Conservation (phyloP, 2,329 filamentous ascomycete genomes). For the Fusarium coicis region DNA sequence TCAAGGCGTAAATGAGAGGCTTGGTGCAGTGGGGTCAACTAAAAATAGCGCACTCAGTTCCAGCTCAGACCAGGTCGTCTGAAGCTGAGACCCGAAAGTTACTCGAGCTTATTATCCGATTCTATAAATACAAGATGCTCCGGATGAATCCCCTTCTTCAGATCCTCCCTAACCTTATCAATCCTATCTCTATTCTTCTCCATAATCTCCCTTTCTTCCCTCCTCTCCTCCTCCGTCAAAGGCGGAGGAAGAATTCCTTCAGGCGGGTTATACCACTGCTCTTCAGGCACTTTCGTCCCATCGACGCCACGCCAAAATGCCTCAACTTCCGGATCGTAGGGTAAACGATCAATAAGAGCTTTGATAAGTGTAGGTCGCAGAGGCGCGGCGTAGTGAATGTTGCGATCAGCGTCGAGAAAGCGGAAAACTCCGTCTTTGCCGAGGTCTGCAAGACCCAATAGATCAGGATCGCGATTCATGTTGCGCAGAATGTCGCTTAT, state of each 20-base stretch:
- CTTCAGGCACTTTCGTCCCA: background rate
- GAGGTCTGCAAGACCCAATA: background rate
- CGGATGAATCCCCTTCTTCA: background rate
- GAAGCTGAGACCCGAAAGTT: background rate
- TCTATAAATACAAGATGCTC: background rate
- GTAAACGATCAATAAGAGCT: background rate
- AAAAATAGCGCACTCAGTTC: background rate
- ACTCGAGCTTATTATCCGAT: background rate
- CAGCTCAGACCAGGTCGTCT: too few relatives aligned
- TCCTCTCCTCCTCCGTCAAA: background rate
- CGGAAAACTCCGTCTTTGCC: slow-evolving; percentile 1
- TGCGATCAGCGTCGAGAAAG: background rate
- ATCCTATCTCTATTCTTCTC: background rate
- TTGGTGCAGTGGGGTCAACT: background rate
- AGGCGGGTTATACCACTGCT: background rate
- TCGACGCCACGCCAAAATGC: background rate
- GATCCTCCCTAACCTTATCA: rapidly evolving
- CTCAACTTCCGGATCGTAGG: background rate
- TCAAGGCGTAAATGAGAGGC: background rate
- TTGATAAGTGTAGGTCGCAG: background rate
- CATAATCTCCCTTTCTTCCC: background rate
- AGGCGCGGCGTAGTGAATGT: background rate
- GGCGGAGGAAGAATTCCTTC: background rate
- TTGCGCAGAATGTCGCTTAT: slow-evolving; percentile 2
- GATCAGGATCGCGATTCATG: background rate